Evolutionary conservation across 2,329 filamentous ascomycete genomes (phyloP), one percentile per base, ranked within the genome.

Genomic region (Pseudogymnoascus sp.): DNA sequence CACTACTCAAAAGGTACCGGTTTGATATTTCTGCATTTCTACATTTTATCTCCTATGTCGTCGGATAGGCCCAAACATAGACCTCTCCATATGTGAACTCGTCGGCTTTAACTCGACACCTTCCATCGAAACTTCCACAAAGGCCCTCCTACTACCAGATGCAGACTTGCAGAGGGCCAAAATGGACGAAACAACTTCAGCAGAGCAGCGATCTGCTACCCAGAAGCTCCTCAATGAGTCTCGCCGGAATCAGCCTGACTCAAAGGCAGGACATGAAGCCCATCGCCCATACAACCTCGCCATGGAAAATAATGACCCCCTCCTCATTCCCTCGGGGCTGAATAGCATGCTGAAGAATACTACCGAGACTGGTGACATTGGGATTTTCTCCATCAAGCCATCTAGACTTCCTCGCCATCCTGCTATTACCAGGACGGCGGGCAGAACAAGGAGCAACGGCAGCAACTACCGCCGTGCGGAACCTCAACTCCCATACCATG

Each of bases 291-390:
- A 25, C 21, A 41, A 40, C 14, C 35, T 31, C 33, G 40, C 35
- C 12, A 40, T 60, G 31, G 68, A 71, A 55, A 68, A 67, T 74
- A 31, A 70, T 71, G 28, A 72, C 81, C 60, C 75, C 80, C 12
- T 76, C 74, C 52, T 81, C 77, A 37, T 71, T 1, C 81, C 83
- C 0, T 82, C 80, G 4, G 81, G 81, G 1, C 74, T 87, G n/a
- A 80, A 85, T 67, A 81, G 83, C 71, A 87, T 88, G 85, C 76
- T 88, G 63, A 87, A 83, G 74, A 87, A 81, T 3, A 86, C 83
- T 1, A 87, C 84, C 0, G 85, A 88, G 69, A 86, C 84, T 7
- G 84, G 85, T n/a, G 83, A 88, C 67, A 84, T 86, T 66, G 84
- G 83, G 4, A 73, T 82, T 59, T 87, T 86, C 71, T 84, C 81